A percentile compares a stretch with the other conserved stretches of the same genome.
Conservation (phyloP, 2,329 filamentous ascomycete genomes). For the Magnaporthiopsis rhizophila region DNA sequence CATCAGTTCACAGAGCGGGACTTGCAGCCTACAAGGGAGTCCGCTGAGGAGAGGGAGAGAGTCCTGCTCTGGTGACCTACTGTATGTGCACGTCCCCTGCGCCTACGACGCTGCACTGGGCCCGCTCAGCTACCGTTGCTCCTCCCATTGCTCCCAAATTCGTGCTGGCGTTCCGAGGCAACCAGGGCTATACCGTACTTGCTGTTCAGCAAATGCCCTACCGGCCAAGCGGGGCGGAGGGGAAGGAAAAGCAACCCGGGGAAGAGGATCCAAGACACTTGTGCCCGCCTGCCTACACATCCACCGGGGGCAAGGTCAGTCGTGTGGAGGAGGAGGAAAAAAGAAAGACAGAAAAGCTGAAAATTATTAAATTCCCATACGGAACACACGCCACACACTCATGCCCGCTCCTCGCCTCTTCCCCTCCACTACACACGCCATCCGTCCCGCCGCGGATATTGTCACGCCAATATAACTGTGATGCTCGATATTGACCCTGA, state of each 20-base stretch:
- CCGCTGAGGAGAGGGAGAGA: neutral
- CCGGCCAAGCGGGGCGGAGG: neutral
- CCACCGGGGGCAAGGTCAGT: neutral
- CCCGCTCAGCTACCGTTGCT: neutral
- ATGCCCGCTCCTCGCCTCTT: constrained; percentile 1
- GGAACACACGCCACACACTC: neutral
- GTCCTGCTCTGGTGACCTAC: neutral
- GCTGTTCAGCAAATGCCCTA: neutral
- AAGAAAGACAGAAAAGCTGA: neutral
- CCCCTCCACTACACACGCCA: constrained; percentile 9
- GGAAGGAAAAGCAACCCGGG: neutral
- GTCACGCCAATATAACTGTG: constrained; percentile 32
- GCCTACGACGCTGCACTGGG: neutral
- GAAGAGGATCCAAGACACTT: neutral
- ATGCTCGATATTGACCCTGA: constrained; percentile 32
- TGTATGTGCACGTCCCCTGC: neutral
- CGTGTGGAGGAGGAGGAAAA: neutral
- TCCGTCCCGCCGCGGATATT: constrained; percentile 32
- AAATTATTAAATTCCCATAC: neutral
- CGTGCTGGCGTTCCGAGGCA: neutral
- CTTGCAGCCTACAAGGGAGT: neutral
- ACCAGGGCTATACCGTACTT: neutral
- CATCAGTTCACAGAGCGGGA: neutral
- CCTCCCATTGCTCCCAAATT: neutral
- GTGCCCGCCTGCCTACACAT: neutral